These are phyloP conservation scores for Phytophthora niederhauseri DNA, from an alignment of 352 stramenopile species.

Conservation along the genomic window DNA sequence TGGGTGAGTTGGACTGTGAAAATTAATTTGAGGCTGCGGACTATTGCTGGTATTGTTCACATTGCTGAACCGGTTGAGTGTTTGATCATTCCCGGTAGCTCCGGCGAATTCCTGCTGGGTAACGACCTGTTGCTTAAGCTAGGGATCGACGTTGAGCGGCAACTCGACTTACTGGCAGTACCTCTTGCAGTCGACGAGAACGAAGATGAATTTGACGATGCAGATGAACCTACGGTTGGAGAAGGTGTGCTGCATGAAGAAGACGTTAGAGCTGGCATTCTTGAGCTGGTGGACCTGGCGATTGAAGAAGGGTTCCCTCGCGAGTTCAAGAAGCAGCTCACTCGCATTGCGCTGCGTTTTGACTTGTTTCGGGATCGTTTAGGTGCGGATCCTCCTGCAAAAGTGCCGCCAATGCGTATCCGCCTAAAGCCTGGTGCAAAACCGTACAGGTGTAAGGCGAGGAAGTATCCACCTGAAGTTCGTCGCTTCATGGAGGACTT, in stretches of 20 bases:
- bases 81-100: slow-evolving; percentile 21
- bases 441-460: slow-evolving; percentile 29
- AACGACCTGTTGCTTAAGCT: slow-evolving; percentile 21
- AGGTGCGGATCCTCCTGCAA: slow-evolving; percentile 24
- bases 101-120: slow-evolving; percentile 14
- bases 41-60: slow-evolving; percentile 10
- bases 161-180: slow-evolving; percentile 9
- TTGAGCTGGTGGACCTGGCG: background rate
- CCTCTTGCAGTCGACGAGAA: slow-evolving; percentile 1
- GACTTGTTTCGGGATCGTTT: slow-evolving; percentile 21
- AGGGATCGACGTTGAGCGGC: slow-evolving; percentile 17
- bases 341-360: slow-evolving; percentile 8
- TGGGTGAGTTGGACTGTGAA: slow-evolving; percentile 16
- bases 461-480: slow-evolving; percentile 29
- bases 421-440: slow-evolving; percentile 21
- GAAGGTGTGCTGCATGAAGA: background rate
- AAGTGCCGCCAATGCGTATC: slow-evolving; percentile 28
- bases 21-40: slow-evolving; percentile 10
- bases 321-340: background rate
- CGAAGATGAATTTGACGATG: slow-evolving; percentile 16
- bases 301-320: slow-evolving; percentile 4
- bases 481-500: slow-evolving; percentile 24
- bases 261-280: background rate
- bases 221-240: slow-evolving; percentile 4
- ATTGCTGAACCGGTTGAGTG: slow-evolving; percentile 20